These are phyloP conservation scores for Tolypocladium ophioglossoides DNA, from an alignment of 2,329 filamentous ascomycete species.

Conservation along the genomic window DNA sequence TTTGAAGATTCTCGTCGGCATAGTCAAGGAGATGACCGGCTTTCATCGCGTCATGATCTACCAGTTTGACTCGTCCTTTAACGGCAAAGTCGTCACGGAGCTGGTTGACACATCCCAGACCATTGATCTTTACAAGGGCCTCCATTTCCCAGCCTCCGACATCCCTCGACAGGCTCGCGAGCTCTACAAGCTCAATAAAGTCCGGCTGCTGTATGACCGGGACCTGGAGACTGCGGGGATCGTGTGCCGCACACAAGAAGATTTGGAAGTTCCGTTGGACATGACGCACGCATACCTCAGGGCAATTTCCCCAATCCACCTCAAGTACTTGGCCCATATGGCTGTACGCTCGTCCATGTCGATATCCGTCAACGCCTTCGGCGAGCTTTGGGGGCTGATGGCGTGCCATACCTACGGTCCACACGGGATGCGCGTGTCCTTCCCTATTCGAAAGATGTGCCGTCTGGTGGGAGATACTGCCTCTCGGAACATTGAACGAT, in stretches of 20 bases:
- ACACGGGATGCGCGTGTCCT: conserved; percentile 79
- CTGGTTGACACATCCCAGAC: conserved; percentile 71
- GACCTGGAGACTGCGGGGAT: conserved; percentile 70
- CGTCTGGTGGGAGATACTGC: conserved; percentile 77
- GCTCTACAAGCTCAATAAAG: conserved; percentile 84
- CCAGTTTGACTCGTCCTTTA: conserved; percentile 75
- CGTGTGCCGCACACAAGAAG: conserved; percentile 66
- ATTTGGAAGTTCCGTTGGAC: conserved; percentile 66
- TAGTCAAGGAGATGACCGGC: conserved; percentile 80
- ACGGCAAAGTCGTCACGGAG: conserved; percentile 80
- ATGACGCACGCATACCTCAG: conserved; percentile 77
- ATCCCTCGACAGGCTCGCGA: conserved; percentile 79
- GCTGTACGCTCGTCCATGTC: conserved; percentile 90
- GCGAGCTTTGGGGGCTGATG: conserved; percentile 79
- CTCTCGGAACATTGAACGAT: conserved; percentile 75
- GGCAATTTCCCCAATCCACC: conserved; percentile 82
- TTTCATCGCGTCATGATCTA: conserved; percentile 93
- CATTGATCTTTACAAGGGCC: conserved; percentile 73
- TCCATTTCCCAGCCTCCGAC: conserved; percentile 82
- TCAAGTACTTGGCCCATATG: conserved; percentile 86
- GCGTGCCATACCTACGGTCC: conserved; percentile 73
- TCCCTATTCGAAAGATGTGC: conserved; percentile 88
- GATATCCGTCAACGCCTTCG: conserved; percentile 80
- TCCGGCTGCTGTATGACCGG: conserved; percentile 76
- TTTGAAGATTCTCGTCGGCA: conserved; percentile 70